phyloP scores from a whole-genome alignment of 805 yeast species.

The Sugiyamaella boreocaroliniensis region DNA sequence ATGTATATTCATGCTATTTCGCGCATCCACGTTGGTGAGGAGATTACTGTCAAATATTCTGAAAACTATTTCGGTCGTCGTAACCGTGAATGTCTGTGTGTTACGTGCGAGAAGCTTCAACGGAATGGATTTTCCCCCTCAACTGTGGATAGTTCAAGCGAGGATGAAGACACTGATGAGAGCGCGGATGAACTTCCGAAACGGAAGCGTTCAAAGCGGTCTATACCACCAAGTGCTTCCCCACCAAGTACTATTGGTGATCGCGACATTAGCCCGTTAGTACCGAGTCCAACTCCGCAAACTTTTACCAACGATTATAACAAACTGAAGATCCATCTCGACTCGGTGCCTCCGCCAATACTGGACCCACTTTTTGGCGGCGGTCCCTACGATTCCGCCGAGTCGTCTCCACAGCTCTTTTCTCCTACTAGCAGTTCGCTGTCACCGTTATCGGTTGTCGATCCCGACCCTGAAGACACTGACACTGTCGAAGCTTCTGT shows the following conservation, averaged over 20 bases:
- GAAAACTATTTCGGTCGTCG: constrained; percentile 38
- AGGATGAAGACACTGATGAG: not conserved
- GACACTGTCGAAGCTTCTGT: not conserved
- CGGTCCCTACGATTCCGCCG: not conserved
- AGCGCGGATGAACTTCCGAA: not conserved
- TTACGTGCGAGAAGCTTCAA: constrained; percentile 34
- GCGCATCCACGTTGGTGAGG: constrained; percentile 39
- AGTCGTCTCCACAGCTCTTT: not conserved
- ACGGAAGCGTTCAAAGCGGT: not conserved
- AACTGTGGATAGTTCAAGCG: not conserved
- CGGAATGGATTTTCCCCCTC: constrained; percentile 28
- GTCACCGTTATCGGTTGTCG: not conserved
- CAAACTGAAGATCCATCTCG: not conserved
- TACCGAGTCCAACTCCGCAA: not conserved
- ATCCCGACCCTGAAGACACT: not conserved
- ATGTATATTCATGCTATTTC: constrained; percentile 33
- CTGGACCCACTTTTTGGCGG: not conserved
- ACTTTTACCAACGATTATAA: too few relatives aligned
- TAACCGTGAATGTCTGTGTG: constrained; percentile 41
- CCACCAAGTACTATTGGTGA: not conserved
- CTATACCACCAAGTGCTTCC: not conserved
- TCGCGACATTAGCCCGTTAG: not conserved
- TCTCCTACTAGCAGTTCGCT: not conserved
- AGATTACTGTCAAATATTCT: constrained; percentile 41
- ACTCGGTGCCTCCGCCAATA: not conserved